phyloP scores from a whole-genome alignment of 2,329 filamentous ascomycete species.

The Aureobasidium subglaciale region DNA sequence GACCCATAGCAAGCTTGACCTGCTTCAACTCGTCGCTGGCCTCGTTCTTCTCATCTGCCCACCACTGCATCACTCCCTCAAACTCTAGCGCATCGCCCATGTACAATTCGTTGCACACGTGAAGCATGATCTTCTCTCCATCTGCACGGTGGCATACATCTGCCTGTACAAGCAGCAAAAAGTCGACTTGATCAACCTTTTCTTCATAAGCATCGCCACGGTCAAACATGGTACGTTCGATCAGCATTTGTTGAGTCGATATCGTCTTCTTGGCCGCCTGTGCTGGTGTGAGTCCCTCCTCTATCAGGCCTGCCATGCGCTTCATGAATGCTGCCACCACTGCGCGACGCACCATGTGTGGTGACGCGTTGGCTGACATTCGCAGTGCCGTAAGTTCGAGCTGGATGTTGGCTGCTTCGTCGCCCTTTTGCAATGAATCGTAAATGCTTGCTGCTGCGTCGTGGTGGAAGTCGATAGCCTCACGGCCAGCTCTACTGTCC shows the following conservation, averaged over 20 bases:
- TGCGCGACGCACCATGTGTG: slow-evolving; percentile 78
- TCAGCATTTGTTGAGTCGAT: slow-evolving; percentile 50
- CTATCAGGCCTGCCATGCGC: slow-evolving; percentile 65
- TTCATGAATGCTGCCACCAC: slow-evolving; percentile 81
- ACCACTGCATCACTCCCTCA: slow-evolving; percentile 84
- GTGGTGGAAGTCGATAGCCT: slow-evolving; percentile 64
- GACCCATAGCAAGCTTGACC: slow-evolving; percentile 66
- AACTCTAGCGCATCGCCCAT: slow-evolving; percentile 79
- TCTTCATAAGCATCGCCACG: slow-evolving; percentile 36
- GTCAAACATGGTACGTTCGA: slow-evolving; percentile 54
- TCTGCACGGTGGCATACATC: slow-evolving; percentile 62
- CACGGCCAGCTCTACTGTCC: slow-evolving; percentile 35
- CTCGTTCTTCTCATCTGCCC: slow-evolving; percentile 64
- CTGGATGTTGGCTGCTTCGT: slow-evolving; percentile 75
- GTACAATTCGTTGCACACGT: slow-evolving; percentile 77
- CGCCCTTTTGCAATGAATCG: slow-evolving; percentile 69
- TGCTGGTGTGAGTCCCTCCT: slow-evolving; percentile 32
- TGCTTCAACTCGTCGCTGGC: slow-evolving; percentile 61
- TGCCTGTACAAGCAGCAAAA: slow-evolving; percentile 73
- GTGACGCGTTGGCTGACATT: slow-evolving; percentile 83
- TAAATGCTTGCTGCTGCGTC: slow-evolving; percentile 83
- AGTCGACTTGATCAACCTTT: slow-evolving; percentile 72
- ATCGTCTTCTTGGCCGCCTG: slow-evolving; percentile 37
- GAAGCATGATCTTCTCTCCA: slow-evolving; percentile 63
- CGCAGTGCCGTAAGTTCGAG: slow-evolving; percentile 91